A percentile compares a stretch with the other conserved stretches of the same genome.
Conservation (phyloP, 1,284 basidiomycete genomes). For the Cutaneotrichosporon cutaneum region DNA sequence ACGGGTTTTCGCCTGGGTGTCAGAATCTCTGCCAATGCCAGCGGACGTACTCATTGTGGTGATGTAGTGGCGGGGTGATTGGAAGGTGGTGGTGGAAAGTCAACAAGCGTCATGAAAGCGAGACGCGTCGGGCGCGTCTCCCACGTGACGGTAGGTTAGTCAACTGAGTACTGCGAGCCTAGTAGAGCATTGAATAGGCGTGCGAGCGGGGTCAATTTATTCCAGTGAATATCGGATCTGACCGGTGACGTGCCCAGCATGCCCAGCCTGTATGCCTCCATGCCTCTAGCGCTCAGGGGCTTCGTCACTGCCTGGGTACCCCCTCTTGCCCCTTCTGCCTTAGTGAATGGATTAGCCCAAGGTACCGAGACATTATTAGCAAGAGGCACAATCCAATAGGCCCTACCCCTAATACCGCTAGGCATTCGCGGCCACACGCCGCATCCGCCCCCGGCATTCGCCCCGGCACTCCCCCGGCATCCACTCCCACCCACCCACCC, state of each 20-base stretch:
- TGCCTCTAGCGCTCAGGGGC: too few species aligned
- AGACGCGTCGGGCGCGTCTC: slow-evolving; percentile 12
- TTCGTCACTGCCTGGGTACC: too few species aligned
- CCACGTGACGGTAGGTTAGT: slow-evolving; percentile 9
- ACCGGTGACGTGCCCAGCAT: neutral
- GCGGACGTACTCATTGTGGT: slow-evolving; percentile 21
- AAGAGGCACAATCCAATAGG: neutral
- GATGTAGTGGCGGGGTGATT: neutral
- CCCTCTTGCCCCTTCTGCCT: too few species aligned
- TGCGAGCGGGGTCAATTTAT: neutral
- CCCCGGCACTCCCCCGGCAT: too few species aligned
- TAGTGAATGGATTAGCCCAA: neutral
- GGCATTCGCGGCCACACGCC: too few species aligned
- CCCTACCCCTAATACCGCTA: neutral
- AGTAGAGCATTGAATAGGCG: neutral
- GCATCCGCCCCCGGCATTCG: too few species aligned
- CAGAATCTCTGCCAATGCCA: too few species aligned
- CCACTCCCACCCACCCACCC: neutral
- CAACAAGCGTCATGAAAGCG: slow-evolving; percentile 14
- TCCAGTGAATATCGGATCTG: neutral
- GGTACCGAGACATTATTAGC: neutral
- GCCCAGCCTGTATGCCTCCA: too few species aligned
- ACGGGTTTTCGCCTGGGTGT: slow-evolving; percentile 46
- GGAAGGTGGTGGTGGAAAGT: slow-evolving; percentile 12
- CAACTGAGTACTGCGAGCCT: neutral